Percentiles rank a stretch among this genome's conserved stretches.
phyloP scores from a whole-genome alignment of 306 rosid species.

The Boehmeria nivea region DNA sequence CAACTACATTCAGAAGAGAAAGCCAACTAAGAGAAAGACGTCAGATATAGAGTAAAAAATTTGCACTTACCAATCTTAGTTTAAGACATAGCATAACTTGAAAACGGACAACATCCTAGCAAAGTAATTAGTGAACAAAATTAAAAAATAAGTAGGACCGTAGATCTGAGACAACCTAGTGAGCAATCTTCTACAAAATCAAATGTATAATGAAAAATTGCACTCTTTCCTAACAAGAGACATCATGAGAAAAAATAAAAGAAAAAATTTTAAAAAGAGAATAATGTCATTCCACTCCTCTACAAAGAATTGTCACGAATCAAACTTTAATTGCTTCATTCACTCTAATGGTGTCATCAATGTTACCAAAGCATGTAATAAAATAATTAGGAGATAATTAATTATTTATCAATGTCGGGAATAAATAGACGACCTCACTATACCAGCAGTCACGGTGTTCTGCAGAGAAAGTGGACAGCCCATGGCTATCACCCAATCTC shows the following conservation, averaged over 20 bases:
- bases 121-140: no score
- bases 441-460: constrained; percentile 92
- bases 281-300: no score
- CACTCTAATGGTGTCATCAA: background rate
- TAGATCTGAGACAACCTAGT: no score
- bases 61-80: no score
- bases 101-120: no score
- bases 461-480: constrained; percentile 91
- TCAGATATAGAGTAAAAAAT: no score
- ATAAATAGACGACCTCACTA: constrained; percentile 55
- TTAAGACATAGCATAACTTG: no score
- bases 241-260: background rate
- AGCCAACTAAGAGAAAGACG: no score
- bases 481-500: constrained; percentile 86
- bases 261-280: background rate
- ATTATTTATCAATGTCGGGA: background rate
- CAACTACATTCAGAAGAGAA: constrained; percentile 54
- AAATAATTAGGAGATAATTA: no score
- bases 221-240: background rate
- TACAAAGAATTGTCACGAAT: background rate
- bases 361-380: no score
- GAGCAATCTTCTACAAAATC: background rate
- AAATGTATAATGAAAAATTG: background rate
- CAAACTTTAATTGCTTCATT: background rate
- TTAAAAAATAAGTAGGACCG: no score